Base-by-base conservation (phyloP, 2,329 filamentous ascomycete species). In the Sporothrix mexicana region DNA sequence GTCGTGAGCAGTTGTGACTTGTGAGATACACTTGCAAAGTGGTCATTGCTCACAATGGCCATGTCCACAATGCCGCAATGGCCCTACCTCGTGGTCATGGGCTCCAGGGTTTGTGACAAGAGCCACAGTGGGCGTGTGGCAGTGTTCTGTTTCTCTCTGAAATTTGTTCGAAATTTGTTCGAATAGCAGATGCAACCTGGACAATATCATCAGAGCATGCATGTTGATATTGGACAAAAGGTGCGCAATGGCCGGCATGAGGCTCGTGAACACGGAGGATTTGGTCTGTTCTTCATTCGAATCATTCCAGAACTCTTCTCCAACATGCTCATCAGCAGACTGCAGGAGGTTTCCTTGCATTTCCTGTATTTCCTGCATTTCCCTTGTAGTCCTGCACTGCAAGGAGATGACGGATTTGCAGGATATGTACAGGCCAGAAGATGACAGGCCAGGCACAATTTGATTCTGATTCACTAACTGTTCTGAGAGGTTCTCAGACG, bases 131-230 rank as follows among this genome's bases (percentile, higher is more conserved):
- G 30, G 30, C 30, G 7, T n/a, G 15, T 51, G 45, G 45, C 64
- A 51, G 64, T 36, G 45, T 51, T 36, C 23, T n/a, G 41, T 49
- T 51, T 51, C 45, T 67, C 47, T 67, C 45, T 67, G 20, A 51
- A 47, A 49, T 67, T 9, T 53, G 66, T 69, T 69, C 36, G 49
- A 57, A 43, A 30, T 45, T 47, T 57, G 67, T 59, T 47, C n/a
- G 67, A 69, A 69, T 57, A 69, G 36, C 51, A 12, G 67, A 45
- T 69, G 30, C 51, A 69, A 69, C 67, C 67, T 43, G 23, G 67
- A 17, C 20, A 69, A 59, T 69, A 69, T 9, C n/a, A 69, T 9
- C n/a, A 47, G 25, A 55, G 41, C n/a, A 43, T 36, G 30, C 5
- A 36, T 36, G 30, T 36, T 36, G n/a, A 45, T 4, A 64, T 9